Evolutionary conservation across 1,284 basidiomycete species (phyloP).

Genomic region (Melampsora occidentalis): DNA sequence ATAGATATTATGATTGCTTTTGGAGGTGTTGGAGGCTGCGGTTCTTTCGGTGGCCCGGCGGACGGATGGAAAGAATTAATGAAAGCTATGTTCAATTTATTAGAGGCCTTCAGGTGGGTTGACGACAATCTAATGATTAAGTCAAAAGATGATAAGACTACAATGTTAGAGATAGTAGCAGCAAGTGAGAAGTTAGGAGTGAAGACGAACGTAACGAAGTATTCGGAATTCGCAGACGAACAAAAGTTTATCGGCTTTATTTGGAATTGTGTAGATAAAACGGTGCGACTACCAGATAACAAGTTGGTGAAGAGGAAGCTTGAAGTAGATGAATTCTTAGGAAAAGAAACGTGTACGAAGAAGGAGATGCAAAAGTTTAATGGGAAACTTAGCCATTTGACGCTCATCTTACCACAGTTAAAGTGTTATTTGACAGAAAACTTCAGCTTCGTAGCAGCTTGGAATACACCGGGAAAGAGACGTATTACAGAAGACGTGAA

Average conservation of each 20-base stretch:
- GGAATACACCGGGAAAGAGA: no score
- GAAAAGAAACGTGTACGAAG: no score
- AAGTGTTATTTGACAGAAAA: no score
- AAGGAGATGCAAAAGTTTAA: no score
- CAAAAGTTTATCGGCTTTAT: background rate
- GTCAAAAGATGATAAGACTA: background rate
- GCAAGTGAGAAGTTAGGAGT: background rate
- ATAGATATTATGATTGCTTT: background rate
- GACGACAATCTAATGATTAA: no score
- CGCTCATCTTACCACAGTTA: no score
- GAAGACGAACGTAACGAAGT: background rate
- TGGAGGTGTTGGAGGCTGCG: background rate
- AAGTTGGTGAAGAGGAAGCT: background rate
- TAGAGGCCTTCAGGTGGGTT: background rate
- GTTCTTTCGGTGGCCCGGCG: background rate
- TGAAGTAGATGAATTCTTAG: no score
- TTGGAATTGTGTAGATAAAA: background rate
- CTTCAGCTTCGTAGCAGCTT: no score
- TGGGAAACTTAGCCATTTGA: no score
- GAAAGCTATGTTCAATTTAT: background rate
- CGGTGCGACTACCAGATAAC: background rate
- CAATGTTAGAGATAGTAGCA: background rate
- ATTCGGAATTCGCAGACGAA: background rate
- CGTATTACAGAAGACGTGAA: no score
- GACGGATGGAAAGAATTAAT: slow-evolving; percentile 17